Evolutionary conservation across 257 asterid species (phyloP).

Genomic region (Rubia yunnanensis): DNA sequence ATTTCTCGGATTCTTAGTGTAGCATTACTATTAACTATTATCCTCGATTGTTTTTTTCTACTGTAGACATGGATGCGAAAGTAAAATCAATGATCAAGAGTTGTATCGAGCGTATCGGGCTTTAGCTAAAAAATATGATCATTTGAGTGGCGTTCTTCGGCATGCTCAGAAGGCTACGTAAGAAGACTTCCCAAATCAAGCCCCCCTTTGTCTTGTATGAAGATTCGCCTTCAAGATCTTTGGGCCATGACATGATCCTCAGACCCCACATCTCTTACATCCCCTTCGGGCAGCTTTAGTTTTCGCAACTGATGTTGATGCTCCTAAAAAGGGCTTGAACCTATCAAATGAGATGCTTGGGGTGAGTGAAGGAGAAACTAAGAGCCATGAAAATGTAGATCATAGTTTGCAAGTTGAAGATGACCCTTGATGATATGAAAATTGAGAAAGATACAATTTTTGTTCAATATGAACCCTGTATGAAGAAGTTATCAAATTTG

Average conservation of each 20-base stretch:
- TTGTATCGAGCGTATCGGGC: slow-evolving; percentile 89
- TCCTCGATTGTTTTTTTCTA: not conserved
- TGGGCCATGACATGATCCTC: slow-evolving; percentile 28
- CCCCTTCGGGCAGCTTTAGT: slow-evolving; percentile 23
- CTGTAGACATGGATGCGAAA: slow-evolving; percentile 69
- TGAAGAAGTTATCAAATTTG: slow-evolving; percentile 41
- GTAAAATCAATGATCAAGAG: slow-evolving; percentile 84
- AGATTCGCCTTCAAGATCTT: slow-evolving; percentile 47
- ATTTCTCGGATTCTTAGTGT: no score
- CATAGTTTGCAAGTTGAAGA: slow-evolving; percentile 37
- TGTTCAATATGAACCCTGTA: slow-evolving; percentile 53
- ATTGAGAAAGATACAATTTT: slow-evolving; percentile 56
- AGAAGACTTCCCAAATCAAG: slow-evolving; percentile 70
- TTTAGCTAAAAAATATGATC: slow-evolving; percentile 75
- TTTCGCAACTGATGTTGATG: slow-evolving; percentile 21
- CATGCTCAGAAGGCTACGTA: slow-evolving; percentile 72
- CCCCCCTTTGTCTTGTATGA: slow-evolving; percentile 48
- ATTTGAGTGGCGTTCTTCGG: slow-evolving; percentile 82
- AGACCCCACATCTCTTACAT: slow-evolving; percentile 34
- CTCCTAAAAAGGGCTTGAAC: slow-evolving; percentile 34
- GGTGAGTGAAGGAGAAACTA: slow-evolving; percentile 19
- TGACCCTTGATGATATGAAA: slow-evolving; percentile 43
- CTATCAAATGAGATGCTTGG: slow-evolving; percentile 49
- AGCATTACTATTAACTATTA: no score
- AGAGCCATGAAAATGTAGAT: slow-evolving; percentile 17